Base-by-base conservation (phyloP, 192 early-diverging fungal genomes). In the Mortierella alpina region DNA sequence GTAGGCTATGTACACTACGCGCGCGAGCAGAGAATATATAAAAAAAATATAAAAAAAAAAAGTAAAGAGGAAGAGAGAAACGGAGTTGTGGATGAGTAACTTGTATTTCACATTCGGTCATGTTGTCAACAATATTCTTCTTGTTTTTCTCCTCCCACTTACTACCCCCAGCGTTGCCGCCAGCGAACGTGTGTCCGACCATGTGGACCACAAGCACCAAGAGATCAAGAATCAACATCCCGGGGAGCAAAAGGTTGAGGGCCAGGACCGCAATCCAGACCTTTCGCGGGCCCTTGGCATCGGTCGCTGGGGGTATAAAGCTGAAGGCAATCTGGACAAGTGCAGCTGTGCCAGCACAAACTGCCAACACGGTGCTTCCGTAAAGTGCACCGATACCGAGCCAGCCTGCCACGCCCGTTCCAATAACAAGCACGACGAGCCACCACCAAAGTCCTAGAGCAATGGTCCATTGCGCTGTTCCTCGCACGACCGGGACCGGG, bases 401-500 rank as follows among this genome's bases (percentile, higher is more conserved):
- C 64, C 70, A 72, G n/a, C 64, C 69, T 22, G 77, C 63, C 8
- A 80, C 42, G 15, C 69, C 70, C 0, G 70, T 59, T 40, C 77
- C 77, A 7, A 80, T 40, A 0, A 66, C 42, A 22, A 80, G 9
- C 0, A 48, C 53, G 8, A 80, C 40, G 12, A 68, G 1, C 77
- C 77, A 80, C 77, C 77, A 80, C 77, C 77, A 80, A 12, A 72
- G 22, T 1, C 77, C 77, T 1, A 80, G 52, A 7, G 77, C 77
- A n/a, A 80, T 22, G 2, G 70, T 80, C 77, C 77, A 80, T 15
- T 71, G 64, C 4, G 58, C 55, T 2, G 55, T 60, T 3, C 63
- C 65, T 8, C 48, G 45, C 6, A 59, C 59, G 18, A 72, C 63
- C 1, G 77, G 70, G 0, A 80, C 70, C 6, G 69, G 62, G 0